phyloP scores from a whole-genome alignment of 768 basidiomycete species.

The Tricholoma hemisulphureum region DNA sequence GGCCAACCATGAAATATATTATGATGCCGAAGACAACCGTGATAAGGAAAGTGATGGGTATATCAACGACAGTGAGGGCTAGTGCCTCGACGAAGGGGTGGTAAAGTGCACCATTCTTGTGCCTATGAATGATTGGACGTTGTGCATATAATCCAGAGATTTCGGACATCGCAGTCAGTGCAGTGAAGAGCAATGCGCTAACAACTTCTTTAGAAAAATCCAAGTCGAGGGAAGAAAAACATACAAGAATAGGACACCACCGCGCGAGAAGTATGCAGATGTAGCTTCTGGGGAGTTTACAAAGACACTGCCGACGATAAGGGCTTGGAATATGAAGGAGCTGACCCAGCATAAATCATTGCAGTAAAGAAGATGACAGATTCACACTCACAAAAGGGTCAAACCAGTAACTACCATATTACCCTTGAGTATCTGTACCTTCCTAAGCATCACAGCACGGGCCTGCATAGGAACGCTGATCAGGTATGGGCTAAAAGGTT shows the following conservation, averaged over 20 bases:
- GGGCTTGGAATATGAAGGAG: slow-evolving; percentile 48
- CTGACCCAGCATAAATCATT: not conserved
- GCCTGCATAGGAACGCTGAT: slow-evolving; percentile 45
- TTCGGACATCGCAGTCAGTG: slow-evolving; percentile 17
- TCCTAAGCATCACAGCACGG: slow-evolving; percentile 41
- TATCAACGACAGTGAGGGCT: slow-evolving; percentile 59
- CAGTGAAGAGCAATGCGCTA: slow-evolving; percentile 12
- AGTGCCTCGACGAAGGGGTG: slow-evolving; percentile 29
- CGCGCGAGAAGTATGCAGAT: slow-evolving; percentile 68
- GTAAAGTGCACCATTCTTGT: slow-evolving; percentile 59
- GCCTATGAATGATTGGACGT: slow-evolving; percentile 58
- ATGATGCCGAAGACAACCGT: slow-evolving; percentile 44
- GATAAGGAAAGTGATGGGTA: slow-evolving; percentile 56
- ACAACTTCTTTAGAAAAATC: not conserved
- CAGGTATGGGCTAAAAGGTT: slow-evolving; percentile 39
- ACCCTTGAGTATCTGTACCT: slow-evolving; percentile 45
- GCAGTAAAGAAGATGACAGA: not conserved
- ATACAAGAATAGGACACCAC: slow-evolving; percentile 75
- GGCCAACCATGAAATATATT: slow-evolving; percentile 61
- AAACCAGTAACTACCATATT: slow-evolving; percentile 37
- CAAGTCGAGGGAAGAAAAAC: slow-evolving; percentile 16
- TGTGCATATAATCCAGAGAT: slow-evolving; percentile 50
- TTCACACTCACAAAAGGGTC: slow-evolving; percentile 29
- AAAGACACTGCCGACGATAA: slow-evolving; percentile 66
- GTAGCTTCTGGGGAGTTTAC: slow-evolving; percentile 53